Conservation (phyloP, 1,139 yeast genomes). For the Trichomonascaceae sp. region DNA sequence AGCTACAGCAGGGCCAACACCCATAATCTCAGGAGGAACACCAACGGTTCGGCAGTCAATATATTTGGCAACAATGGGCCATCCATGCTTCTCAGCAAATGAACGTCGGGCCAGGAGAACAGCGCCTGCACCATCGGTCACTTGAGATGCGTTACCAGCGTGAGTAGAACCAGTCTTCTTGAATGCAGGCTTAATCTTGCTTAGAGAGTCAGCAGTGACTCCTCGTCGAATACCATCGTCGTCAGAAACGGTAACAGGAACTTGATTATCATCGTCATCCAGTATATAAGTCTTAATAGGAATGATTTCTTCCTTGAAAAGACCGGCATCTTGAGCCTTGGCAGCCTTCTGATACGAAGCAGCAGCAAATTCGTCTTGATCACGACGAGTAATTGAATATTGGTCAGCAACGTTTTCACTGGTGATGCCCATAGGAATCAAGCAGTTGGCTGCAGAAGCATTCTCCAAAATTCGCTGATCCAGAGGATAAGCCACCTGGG, state of each 20-base stretch:
- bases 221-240: slow-evolving; percentile 93
- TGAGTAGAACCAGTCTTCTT: slow-evolving; percentile 75
- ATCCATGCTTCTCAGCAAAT: slow-evolving; percentile 68
- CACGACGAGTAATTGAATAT: slow-evolving; percentile 36
- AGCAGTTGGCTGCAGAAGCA: slow-evolving; percentile 54
- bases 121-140: slow-evolving; percentile 93
- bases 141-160: slow-evolving; percentile 96
- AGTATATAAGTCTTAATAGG: slow-evolving; percentile 49
- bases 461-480: slow-evolving; percentile 44
- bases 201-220: slow-evolving; percentile 70
- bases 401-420: slow-evolving; percentile 66
- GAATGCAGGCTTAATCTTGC: slow-evolving; percentile 84
- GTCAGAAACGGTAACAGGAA: slow-evolving; percentile 47
- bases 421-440: slow-evolving; percentile 89
- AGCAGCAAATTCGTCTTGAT: slow-evolving; percentile 40
- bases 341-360: slow-evolving; percentile 60
- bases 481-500: slow-evolving; percentile 58
- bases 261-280: slow-evolving; percentile 38
- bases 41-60: slow-evolving; percentile 75
- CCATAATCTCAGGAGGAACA: slow-evolving; percentile 96
- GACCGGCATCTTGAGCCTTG: slow-evolving; percentile 60
- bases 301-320: slow-evolving; percentile 77
- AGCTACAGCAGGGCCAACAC: slow-evolving; percentile 93
- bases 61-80: slow-evolving; percentile 66
- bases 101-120: slow-evolving; percentile 82